Percentiles rank a stretch among this genome's conserved stretches.
Conservation (phyloP, 495 filamentous ascomycete genomes). For the Penicillium herquei region DNA sequence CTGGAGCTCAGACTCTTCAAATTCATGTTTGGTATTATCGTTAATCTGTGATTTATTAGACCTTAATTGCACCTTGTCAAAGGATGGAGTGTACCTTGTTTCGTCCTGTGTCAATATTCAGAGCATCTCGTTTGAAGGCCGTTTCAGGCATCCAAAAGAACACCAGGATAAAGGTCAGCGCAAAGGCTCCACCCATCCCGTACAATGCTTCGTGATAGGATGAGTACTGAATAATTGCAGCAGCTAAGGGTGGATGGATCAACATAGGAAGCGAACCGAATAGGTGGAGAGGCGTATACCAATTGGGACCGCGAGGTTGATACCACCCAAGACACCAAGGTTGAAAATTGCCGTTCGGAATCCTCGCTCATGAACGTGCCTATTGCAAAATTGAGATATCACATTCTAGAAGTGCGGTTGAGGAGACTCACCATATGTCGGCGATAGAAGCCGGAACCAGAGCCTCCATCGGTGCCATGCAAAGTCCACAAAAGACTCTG, state of each 20-base stretch:
- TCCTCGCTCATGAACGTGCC: constrained; percentile 64
- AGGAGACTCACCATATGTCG: constrained; percentile 23
- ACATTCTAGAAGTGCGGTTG: neutral
- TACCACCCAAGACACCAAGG: constrained; percentile 53
- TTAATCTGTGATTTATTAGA: too few relatives aligned
- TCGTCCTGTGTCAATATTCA: constrained; percentile 40
- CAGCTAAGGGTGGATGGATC: constrained; percentile 17
- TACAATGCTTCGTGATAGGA: constrained; percentile 32
- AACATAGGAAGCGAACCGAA: neutral
- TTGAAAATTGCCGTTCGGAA: constrained; percentile 66
- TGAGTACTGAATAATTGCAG: constrained; percentile 32
- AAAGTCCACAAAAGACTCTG: constrained; percentile 35
- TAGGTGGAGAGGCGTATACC: constrained; percentile 16
- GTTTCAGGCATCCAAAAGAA: constrained; percentile 49
- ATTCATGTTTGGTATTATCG: too few relatives aligned
- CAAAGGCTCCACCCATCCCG: constrained; percentile 43
- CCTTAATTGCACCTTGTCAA: too few relatives aligned
- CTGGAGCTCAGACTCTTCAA: too few relatives aligned
- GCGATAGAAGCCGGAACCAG: constrained; percentile 29
- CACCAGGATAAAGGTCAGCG: constrained; percentile 31
- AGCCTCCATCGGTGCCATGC: constrained; percentile 33
- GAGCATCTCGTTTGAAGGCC: constrained; percentile 30
- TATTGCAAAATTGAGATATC: neutral
- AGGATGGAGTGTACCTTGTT: constrained; percentile 9
- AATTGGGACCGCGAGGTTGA: constrained; percentile 42